Percentiles rank a stretch among this genome's conserved stretches.
These are phyloP conservation scores for Trichoderma simmonsii DNA, from an alignment of 2,329 filamentous ascomycete species.

Conservation along the genomic window DNA sequence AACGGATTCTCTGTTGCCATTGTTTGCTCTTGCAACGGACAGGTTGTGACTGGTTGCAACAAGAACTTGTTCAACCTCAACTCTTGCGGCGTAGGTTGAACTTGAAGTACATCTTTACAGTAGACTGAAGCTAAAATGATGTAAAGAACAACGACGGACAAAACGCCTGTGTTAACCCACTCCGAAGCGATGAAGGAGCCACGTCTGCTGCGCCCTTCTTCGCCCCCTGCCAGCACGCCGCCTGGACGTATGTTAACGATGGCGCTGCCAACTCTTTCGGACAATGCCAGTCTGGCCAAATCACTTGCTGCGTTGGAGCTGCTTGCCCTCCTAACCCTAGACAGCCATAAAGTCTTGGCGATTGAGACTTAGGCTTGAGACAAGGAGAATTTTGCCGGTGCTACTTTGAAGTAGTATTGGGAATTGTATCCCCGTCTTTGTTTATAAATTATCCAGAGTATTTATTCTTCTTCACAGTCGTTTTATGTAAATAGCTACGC, in stretches of 20 bases:
- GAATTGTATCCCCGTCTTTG: not conserved
- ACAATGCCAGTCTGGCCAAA: not conserved
- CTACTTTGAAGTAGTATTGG: not conserved
- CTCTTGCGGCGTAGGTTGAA: not conserved
- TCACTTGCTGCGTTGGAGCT: not conserved
- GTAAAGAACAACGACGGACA: not conserved
- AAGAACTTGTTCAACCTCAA: not conserved
- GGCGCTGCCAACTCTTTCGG: not conserved
- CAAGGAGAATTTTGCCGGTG: not conserved
- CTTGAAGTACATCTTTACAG: not conserved
- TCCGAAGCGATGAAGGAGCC: not conserved
- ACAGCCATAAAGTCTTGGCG: not conserved
- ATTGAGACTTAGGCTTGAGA: not conserved
- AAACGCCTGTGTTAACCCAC: not conserved
- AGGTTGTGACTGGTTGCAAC: not conserved
- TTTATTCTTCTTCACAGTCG: not conserved
- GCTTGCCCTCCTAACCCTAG: slow-evolving; percentile 1
- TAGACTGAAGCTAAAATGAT: not conserved
- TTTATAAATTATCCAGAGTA: not conserved
- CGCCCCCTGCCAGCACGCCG: not conserved
- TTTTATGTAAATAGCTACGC: not conserved
- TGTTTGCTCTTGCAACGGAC: not conserved
- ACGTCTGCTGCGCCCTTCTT: not conserved
- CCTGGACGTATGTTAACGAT: not conserved
- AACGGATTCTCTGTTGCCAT: not conserved